phyloP scores from a whole-genome alignment of 495 filamentous ascomycete genomes.

The Aspergillus wentii region DNA sequence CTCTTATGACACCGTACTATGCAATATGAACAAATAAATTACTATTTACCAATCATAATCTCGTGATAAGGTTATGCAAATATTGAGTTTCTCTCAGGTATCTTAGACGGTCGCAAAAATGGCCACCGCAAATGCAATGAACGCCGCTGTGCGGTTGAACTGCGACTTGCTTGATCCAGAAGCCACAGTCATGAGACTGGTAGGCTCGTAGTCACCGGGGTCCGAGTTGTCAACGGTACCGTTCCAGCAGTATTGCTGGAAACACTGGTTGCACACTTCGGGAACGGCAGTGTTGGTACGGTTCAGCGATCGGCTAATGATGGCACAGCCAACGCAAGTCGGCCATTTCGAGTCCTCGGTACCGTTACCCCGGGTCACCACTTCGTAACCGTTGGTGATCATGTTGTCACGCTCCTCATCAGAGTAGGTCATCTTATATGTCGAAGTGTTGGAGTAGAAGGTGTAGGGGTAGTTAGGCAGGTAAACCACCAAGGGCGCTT shows the following conservation, averaged over 20 bases:
- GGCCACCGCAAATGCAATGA: slow-evolving; percentile 1
- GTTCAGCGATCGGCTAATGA: slow-evolving; percentile 61
- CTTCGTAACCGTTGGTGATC: slow-evolving; percentile 75
- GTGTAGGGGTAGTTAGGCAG: slow-evolving; percentile 78
- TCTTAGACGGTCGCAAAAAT: slow-evolving; percentile 67
- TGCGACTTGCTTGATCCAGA: not conserved
- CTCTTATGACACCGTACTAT: too few species aligned
- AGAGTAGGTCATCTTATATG: slow-evolving; percentile 58
- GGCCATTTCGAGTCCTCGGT: slow-evolving; percentile 67
- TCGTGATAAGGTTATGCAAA: too few species aligned
- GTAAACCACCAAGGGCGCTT: slow-evolving; percentile 72
- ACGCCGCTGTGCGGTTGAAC: slow-evolving; percentile 4
- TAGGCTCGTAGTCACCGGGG: slow-evolving; percentile 16
- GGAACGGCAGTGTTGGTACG: slow-evolving; percentile 58
- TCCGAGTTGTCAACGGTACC: slow-evolving; percentile 52
- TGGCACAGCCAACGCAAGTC: slow-evolving; percentile 76
- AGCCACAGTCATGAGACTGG: slow-evolving; percentile 1
- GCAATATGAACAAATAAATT: too few species aligned
- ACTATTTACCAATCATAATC: too few species aligned
- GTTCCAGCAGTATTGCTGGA: slow-evolving; percentile 79
- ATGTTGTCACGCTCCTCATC: slow-evolving; percentile 62
- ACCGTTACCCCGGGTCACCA: slow-evolving; percentile 74
- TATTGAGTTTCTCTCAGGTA: too few species aligned
- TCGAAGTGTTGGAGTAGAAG: slow-evolving; percentile 64
- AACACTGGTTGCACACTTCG: slow-evolving; percentile 63